Evolutionary conservation across 805 yeast species (phyloP), one percentile per base, ranked within the genome.

Genomic region (Pichia cephalocereana): DNA sequence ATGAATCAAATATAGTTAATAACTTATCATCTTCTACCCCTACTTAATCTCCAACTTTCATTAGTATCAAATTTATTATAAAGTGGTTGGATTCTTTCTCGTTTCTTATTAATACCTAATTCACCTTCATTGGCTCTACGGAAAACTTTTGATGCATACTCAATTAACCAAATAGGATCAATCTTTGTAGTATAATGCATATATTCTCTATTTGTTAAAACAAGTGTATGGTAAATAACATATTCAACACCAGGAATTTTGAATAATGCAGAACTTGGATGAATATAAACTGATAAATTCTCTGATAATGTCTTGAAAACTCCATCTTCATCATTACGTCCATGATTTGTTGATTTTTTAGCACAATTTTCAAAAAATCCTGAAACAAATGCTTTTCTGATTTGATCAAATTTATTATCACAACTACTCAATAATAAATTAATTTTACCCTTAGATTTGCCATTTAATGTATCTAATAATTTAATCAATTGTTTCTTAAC

Each of bases 141-240:
- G 72, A 83, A 91, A 64, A 82, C 88, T 41, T 77, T 79, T 4
- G 90, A 87, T 8, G 90, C 88, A 43, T 65, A 65, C 63, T 83
- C 77, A 43, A 79, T 67, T 32, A 91, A 68, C 96, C 96, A 86
- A 52, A 72, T 73, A 0, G 96, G 86, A 45, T 88, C 89, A 36
- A 93, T 79, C n/a, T 76, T 75, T 17, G 90, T 84, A 30, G 84
- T 82, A 56, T 88, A 88, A 48, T 93, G 85, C 96, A 91, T 88
- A 60, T 86, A 93, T 70, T 91, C 98, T 59, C 82, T 81, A 15
- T 85, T 77, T 0, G 99, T 91, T 54, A 88, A 71, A 31, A 89
- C 76, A 46, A 89, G 71, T 32, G 89, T 85, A 58, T 89, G 89
- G 58, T 87, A 90, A 9, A 91, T 64, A 41, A 89, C 83, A 66